These are phyloP conservation scores for Chamaecrista fasciculata DNA, from an alignment of 306 rosid genomes.

Conservation along the genomic window DNA sequence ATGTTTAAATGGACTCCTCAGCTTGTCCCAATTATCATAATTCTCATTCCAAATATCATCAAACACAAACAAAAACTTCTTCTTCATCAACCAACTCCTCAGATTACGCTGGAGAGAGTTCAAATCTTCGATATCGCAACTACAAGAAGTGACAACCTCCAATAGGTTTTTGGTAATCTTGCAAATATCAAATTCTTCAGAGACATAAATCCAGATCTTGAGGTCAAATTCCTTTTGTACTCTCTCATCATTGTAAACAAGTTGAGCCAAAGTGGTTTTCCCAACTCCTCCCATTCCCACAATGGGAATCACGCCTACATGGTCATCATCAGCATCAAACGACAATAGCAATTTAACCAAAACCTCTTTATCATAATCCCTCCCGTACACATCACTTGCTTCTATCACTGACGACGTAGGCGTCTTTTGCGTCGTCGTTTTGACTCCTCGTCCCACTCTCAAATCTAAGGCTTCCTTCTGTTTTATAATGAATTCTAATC, in stretches of 20 bases:
- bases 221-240: constrained; percentile 5
- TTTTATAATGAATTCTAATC: neutral
- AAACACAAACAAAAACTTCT: constrained; percentile 1
- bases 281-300: constrained; percentile 29
- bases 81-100: neutral
- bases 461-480: neutral
- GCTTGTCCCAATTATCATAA: constrained; percentile 32
- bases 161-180: neutral
- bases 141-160: neutral
- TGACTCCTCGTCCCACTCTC: neutral
- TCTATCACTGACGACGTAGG: constrained; percentile 18
- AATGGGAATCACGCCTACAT: constrained; percentile 25
- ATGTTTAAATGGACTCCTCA: constrained; percentile 34
- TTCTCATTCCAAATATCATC: constrained; percentile 12
- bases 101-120: neutral
- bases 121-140: neutral
- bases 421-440: neutral
- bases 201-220: constrained; percentile 19
- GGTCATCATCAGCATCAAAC: neutral
- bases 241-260: constrained; percentile 8
- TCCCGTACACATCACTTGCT: constrained; percentile 8
- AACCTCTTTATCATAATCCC: neutral
- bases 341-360: neutral
- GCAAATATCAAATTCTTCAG: constrained; percentile 22
- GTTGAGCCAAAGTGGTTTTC: constrained; percentile 37